Percentiles rank a stretch among this genome's conserved stretches.
Evolutionary conservation across 1,139 yeast species (phyloP).

Genomic region (Oligophagozyma castellii): DNA sequence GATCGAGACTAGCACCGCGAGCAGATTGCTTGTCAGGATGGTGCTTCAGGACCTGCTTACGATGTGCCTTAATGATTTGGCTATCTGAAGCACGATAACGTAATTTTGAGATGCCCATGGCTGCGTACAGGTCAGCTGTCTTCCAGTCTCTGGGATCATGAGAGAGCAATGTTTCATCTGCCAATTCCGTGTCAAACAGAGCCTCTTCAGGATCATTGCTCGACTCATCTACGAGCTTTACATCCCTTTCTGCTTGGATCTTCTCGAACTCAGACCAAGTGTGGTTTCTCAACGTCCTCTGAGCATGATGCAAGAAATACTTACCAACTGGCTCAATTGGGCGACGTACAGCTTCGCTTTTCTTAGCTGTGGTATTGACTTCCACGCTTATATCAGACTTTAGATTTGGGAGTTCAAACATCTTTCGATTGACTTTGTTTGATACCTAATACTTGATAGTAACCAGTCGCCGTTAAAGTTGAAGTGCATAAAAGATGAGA

Average conservation of each 20-base stretch:
- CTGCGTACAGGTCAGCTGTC: conserved; percentile 90
- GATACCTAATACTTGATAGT: no score
- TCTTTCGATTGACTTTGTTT: no score
- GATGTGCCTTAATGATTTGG: conserved; percentile 92
- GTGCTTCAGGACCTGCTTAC: conserved; percentile 91
- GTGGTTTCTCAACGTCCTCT: conserved; percentile 91
- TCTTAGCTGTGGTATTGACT: conserved; percentile 38
- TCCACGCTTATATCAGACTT: conserved; percentile 33
- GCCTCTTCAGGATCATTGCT: conserved; percentile 62
- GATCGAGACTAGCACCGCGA: conserved; percentile 66
- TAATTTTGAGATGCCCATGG: conserved; percentile 81
- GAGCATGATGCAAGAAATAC: conserved; percentile 89
- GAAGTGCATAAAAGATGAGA: neutral
- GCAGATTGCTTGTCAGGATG: conserved; percentile 95
- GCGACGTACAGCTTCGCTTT: conserved; percentile 63
- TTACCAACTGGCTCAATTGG: conserved; percentile 96
- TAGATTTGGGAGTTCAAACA: conserved; percentile 26
- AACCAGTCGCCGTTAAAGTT: neutral
- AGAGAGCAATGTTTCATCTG: conserved; percentile 49
- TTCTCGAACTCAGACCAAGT: conserved; percentile 97
- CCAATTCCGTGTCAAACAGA: conserved; percentile 67
- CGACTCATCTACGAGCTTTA: conserved; percentile 50
- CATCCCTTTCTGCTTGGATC: conserved; percentile 85
- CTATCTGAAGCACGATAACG: conserved; percentile 87
- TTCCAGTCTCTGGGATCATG: conserved; percentile 99